phyloP scores from a whole-genome alignment of 495 filamentous ascomycete species.

The Penicillium waksmanii region DNA sequence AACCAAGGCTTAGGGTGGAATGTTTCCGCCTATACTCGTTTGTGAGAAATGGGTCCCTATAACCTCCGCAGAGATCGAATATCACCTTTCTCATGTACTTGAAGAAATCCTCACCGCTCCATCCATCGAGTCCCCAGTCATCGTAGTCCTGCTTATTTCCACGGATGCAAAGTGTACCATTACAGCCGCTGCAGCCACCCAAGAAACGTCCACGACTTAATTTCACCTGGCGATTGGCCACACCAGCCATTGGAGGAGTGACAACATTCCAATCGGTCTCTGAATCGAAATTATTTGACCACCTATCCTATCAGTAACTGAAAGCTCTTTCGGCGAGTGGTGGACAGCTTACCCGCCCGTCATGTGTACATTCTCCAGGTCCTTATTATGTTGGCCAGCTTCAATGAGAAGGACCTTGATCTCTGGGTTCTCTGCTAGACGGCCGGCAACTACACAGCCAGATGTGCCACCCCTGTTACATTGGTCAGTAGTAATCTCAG shows the following conservation, averaged over 20 bases:
- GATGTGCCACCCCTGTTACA: constrained; percentile 58
- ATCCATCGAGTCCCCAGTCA: constrained; percentile 60
- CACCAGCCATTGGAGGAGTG: constrained; percentile 56
- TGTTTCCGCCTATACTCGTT: constrained; percentile 42
- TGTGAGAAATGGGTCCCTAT: not conserved
- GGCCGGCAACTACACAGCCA: constrained; percentile 62
- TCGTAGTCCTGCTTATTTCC: constrained; percentile 64
- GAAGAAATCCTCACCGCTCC: constrained; percentile 59
- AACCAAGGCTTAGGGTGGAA: constrained; percentile 53
- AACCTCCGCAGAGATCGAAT: not conserved
- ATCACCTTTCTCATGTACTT: constrained; percentile 53
- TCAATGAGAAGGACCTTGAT: constrained; percentile 60
- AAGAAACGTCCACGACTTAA: constrained; percentile 63
- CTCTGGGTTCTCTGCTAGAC: constrained; percentile 60
- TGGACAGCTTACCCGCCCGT: constrained; percentile 39
- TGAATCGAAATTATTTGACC: constrained; percentile 51
- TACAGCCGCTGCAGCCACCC: constrained; percentile 61
- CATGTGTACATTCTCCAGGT: constrained; percentile 54
- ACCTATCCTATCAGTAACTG: constrained; percentile 25
- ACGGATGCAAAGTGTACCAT: constrained; percentile 65
- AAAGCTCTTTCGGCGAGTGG: no score
- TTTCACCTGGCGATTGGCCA: constrained; percentile 59
- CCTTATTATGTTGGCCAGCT: constrained; percentile 50
- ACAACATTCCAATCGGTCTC: constrained; percentile 60
- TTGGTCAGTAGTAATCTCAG: not conserved